Evolutionary conservation across 352 stramenopile species (phyloP).

Genomic region (Phytophthora brassicae): DNA sequence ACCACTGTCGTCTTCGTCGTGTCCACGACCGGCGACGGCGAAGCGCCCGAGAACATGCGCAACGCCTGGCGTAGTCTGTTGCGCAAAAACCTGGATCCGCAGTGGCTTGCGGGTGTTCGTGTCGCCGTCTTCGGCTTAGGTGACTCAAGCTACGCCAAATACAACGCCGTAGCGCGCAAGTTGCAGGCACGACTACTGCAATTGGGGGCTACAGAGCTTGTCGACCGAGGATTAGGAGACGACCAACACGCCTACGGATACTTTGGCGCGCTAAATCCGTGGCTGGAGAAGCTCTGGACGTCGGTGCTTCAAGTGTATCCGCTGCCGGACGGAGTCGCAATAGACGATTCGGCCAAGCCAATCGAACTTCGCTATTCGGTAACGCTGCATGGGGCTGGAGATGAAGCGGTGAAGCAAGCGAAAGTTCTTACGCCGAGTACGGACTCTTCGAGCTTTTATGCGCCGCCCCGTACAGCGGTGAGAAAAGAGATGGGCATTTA

Average conservation of each 20-base stretch:
- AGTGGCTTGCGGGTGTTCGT: constrained; percentile 69
- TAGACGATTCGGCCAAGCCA: constrained; percentile 68
- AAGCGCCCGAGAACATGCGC: constrained; percentile 91
- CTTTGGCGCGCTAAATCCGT: constrained; percentile 83
- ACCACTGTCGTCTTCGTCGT: constrained; percentile 88
- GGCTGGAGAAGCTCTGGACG: constrained; percentile 75
- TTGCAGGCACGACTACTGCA: constrained; percentile 86
- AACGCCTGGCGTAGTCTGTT: constrained; percentile 83
- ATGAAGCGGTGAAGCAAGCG: constrained; percentile 15
- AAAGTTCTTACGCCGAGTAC: constrained; percentile 26
- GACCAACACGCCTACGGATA: constrained; percentile 89
- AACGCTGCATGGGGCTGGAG: constrained; percentile 24
- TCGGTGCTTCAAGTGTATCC: constrained; percentile 51
- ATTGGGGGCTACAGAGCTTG: constrained; percentile 75
- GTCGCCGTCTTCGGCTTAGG: constrained; percentile 92
- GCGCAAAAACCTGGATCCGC: constrained; percentile 69
- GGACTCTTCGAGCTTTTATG: constrained; percentile 60
- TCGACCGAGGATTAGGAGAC: constrained; percentile 81
- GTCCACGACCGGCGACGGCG: constrained; percentile 91
- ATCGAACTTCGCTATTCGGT: constrained; percentile 56
- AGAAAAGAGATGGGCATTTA: constrained; percentile 46
- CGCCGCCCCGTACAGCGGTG: constrained; percentile 45
- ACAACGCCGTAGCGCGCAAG: constrained; percentile 87
- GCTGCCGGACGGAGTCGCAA: constrained; percentile 48
- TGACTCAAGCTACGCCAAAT: constrained; percentile 93